Base-by-base conservation (phyloP, 2,329 filamentous ascomycete genomes). In the Akanthomyces muscarius region DNA sequence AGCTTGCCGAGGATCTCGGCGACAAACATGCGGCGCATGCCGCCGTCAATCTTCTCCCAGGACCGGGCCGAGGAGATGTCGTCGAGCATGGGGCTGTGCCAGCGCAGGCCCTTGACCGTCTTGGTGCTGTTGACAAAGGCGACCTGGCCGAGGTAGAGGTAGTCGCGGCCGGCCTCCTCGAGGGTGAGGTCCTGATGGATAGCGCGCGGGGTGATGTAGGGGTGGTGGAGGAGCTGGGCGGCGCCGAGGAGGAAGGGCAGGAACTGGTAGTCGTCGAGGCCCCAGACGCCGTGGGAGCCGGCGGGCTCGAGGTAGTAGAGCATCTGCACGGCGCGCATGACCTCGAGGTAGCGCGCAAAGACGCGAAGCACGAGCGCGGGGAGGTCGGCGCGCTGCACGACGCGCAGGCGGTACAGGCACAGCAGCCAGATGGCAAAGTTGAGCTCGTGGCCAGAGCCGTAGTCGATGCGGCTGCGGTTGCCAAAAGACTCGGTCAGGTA, bases 81-180 rank as follows among this genome's bases (percentile, higher is more conserved):
- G 73, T 99, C 95, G 21, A 99, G 85, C 96, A 99, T 98, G 4
- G 96, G 95, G 67, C 89, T 93, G 71, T 99, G 96, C 95, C 95
- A 99, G 51, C 95, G 85, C 65, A 99, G 79, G 1, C 93, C 94
- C 71, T 96, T 92, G 63, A 97, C 93, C 1, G 92, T 97, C 81
- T 99, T 99, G 64, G 96, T 96, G 68, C 88, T 91, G 77, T 98
- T 97, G 63, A 99, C 94, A 76, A 96, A 99, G 58, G 85, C 84
- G 30, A 99, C 91, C 76, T 98, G 95, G 59, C 93, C 90, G 0
- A 99, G 85, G 70, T 99, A 99, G 63, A 99, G 79, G 71, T 89
- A 99, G 62, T 97, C 91, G 62, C 83, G 79, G 16, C 86, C 85
- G 70, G 91, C 93, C 73, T 98, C 92, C 73, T 98, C 95, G 16